Conservation (phyloP, 2,329 filamentous ascomycete genomes). For the Paraphoma chrysanthemicola region DNA sequence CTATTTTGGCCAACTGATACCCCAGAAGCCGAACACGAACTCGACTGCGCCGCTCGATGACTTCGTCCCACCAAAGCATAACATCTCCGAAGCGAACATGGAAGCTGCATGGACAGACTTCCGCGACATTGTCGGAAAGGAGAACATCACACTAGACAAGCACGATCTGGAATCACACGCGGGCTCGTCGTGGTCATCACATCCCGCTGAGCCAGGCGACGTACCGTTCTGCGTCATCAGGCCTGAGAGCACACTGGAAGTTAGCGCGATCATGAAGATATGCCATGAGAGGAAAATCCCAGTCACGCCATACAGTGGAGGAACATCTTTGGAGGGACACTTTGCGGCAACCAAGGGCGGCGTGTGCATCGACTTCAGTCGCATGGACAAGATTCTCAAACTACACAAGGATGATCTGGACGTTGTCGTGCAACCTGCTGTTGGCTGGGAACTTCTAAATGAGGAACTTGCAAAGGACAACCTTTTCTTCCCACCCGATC, state of each 20-base stretch:
- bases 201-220: slow-evolving; percentile 51
- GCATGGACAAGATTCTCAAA: slow-evolving; percentile 81
- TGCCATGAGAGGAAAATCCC: slow-evolving; percentile 83
- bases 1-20: slow-evolving; percentile 60
- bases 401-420: slow-evolving; percentile 74
- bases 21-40: slow-evolving; percentile 53
- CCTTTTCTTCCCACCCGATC: slow-evolving; percentile 91
- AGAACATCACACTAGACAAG: slow-evolving; percentile 66
- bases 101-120: slow-evolving; percentile 72
- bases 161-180: slow-evolving; percentile 64
- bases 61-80: slow-evolving; percentile 59
- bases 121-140: slow-evolving; percentile 65
- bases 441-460: slow-evolving; percentile 88
- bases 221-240: slow-evolving; percentile 71
- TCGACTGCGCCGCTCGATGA: slow-evolving; percentile 65
- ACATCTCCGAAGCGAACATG: slow-evolving; percentile 63
- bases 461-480: slow-evolving; percentile 74
- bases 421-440: slow-evolving; percentile 67
- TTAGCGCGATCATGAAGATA: slow-evolving; percentile 85
- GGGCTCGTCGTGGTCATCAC: slow-evolving; percentile 70
- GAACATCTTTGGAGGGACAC: slow-evolving; percentile 89
- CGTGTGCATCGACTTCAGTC: slow-evolving; percentile 83
- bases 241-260: slow-evolving; percentile 79
- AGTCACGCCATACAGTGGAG: slow-evolving; percentile 85
- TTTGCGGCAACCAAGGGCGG: slow-evolving; percentile 83